Percentiles rank a stretch among this genome's conserved stretches.
These are phyloP conservation scores for Akanthomyces muscarius DNA, from an alignment of 2,329 filamentous ascomycete species.

Conservation along the genomic window DNA sequence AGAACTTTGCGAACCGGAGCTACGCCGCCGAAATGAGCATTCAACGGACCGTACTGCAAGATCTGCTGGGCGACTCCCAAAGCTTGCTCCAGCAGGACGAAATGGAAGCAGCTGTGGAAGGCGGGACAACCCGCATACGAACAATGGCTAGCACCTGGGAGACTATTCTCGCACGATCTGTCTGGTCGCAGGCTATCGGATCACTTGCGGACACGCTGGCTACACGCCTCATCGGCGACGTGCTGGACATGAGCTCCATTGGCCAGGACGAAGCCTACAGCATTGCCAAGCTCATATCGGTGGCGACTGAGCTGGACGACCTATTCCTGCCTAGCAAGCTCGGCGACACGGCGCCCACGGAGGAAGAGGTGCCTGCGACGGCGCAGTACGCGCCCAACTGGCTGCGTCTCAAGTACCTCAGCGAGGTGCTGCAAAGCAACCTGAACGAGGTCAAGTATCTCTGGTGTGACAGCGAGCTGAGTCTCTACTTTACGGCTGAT, in stretches of 20 bases:
- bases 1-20: conserved; percentile 57
- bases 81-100: conserved; percentile 57
- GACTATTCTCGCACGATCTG: conserved; percentile 53
- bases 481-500: conserved; percentile 56
- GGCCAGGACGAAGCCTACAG: conserved; percentile 61
- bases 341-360: conserved; percentile 22
- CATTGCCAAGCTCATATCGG: conserved; percentile 55
- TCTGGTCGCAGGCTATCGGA: conserved; percentile 60
- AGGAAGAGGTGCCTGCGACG: conserved; percentile 49
- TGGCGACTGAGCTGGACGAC: conserved; percentile 55
- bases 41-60: conserved; percentile 58
- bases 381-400: conserved; percentile 59
- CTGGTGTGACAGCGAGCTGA: conserved; percentile 64
- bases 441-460: conserved; percentile 59
- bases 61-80: conserved; percentile 57
- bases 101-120: conserved; percentile 48
- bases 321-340: conserved; percentile 51
- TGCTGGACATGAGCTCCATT: conserved; percentile 58
- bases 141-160: conserved; percentile 55
- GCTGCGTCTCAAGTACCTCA: conserved; percentile 61
- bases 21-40: conserved; percentile 58
- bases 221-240: conserved; percentile 56
- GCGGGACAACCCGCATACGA: conserved; percentile 50
- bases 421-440: conserved; percentile 63
- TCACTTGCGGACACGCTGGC: conserved; percentile 56